phyloP scores from a whole-genome alignment of 371 early-diverging fungal genomes.

The Mucor sp. region DNA sequence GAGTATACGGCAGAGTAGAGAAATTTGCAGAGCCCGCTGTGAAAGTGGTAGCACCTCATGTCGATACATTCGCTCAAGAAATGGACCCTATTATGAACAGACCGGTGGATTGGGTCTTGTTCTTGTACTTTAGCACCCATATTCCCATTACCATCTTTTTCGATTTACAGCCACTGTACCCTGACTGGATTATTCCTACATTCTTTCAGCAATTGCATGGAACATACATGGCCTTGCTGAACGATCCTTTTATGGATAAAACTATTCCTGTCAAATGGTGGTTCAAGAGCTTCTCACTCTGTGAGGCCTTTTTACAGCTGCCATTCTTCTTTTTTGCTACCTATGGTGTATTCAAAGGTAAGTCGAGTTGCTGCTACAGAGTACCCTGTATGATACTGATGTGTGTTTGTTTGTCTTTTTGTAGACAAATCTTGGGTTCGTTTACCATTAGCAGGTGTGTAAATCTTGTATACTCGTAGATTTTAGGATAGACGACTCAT shows the following conservation, averaged over 20 bases:
- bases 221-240: constrained; percentile 3
- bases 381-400: too few species aligned
- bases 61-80: constrained; percentile 4
- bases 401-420: not conserved
- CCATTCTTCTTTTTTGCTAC: constrained; percentile 29
- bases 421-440: constrained; percentile 25
- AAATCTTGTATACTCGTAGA: not conserved
- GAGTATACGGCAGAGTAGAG: not conserved
- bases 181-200: constrained; percentile 11
- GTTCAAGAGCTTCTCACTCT: constrained; percentile 23
- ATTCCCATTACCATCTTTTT: constrained; percentile 25
- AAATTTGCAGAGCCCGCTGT: not conserved
- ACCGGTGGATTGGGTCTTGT: constrained; percentile 21
- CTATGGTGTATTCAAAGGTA: constrained; percentile 27
- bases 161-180: constrained; percentile 24
- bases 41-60: constrained; percentile 7
- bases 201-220: constrained; percentile 6
- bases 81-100: constrained; percentile 15
- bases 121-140: constrained; percentile 21
- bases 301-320: constrained; percentile 27
- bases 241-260: constrained; percentile 24
- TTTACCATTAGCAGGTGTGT: constrained; percentile 21
- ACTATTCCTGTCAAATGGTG: constrained; percentile 11
- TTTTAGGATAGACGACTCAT: not conserved
- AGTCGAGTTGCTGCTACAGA: not conserved